Base-by-base conservation (phyloP, 345 rosid species). In the Carallia brachiata region DNA sequence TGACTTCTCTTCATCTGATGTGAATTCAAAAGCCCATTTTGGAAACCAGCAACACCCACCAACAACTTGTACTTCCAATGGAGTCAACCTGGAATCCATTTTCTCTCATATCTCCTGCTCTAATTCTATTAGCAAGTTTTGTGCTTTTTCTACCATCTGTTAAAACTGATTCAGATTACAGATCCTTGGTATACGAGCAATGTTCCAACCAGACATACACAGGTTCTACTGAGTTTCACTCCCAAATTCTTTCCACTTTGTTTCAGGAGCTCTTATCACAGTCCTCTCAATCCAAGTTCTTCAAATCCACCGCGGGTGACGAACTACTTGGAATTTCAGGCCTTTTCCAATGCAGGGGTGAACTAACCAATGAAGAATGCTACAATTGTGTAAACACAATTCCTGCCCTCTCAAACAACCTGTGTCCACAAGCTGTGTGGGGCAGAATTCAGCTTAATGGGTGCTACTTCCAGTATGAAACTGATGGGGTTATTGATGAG, bases 381-480 rank as follows among this genome's bases (percentile, higher is more conserved):
- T 56, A 66, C 28, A 63, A 66, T 36, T 93, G 98, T 68, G 81
- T 93, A 7, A 71, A 65, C 61, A 77, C 40, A 32, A 77, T 89
- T 55, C 79, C 81, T 50, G 73, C 71, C 23, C 19, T 81, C 47
- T 85, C 87, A 6, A 61, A 66, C 65, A 67, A 44, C 15, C 40
- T 68, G 27, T 93, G 98, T 70, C 59, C 55, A 57, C 68, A 78
- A 30, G 78, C 96, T 0, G 75, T 70, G 3, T 86, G 88, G 0
- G 91, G 77, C 18, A 84, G 89, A 77, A 55, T 93, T 67, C 90
- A 89, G 80, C 91, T 89, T 9, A 76, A 70, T 0, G 98, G 98
- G 23, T 93, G 98, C 80, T 83, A 81, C 63, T 72, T 93, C 48
- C 61, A 47, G 37, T 93, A 89, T 39, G 77, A 85, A 55, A 70